Conservation (phyloP, 805 yeast genomes). For the Nakazawaea molendinolei region DNA sequence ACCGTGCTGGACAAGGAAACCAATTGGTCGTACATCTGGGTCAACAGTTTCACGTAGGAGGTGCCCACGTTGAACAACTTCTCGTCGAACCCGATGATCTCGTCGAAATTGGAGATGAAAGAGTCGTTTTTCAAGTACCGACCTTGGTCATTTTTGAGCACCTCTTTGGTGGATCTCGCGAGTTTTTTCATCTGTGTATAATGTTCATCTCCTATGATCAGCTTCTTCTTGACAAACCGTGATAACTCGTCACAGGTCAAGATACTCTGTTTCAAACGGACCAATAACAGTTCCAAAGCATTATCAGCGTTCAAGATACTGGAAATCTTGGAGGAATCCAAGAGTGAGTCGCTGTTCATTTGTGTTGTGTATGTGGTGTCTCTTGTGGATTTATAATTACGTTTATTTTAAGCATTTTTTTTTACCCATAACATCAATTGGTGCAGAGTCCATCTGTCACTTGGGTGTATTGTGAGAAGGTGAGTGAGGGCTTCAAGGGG, state of each 20-base stretch:
- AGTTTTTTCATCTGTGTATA: conserved; percentile 68
- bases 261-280: conserved; percentile 72
- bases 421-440: too few species aligned
- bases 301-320: conserved; percentile 60
- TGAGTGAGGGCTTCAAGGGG: too few species aligned
- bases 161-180: conserved; percentile 45
- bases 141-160: conserved; percentile 38
- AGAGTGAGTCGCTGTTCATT: conserved; percentile 22
- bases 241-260: conserved; percentile 81
- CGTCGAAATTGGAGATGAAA: conserved; percentile 58
- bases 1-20: conserved; percentile 63
- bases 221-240: conserved; percentile 71
- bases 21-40: conserved; percentile 82
- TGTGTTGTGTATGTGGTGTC: background rate
- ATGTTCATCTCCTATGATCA: conserved; percentile 73
- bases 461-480: too few species aligned
- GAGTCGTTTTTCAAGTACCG: conserved; percentile 51
- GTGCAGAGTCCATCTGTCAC: too few species aligned
- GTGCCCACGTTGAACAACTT: conserved; percentile 59
- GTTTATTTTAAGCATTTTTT: too few species aligned
- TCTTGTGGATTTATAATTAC: background rate
- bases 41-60: conserved; percentile 72
- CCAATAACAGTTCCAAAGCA: conserved; percentile 66
- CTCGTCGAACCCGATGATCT: conserved; percentile 73
- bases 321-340: conserved; percentile 44